Percentiles rank a stretch among this genome's conserved stretches.
Evolutionary conservation across 2,329 filamentous ascomycete genomes (phyloP).

Genomic region (Diaporthe capsici): DNA sequence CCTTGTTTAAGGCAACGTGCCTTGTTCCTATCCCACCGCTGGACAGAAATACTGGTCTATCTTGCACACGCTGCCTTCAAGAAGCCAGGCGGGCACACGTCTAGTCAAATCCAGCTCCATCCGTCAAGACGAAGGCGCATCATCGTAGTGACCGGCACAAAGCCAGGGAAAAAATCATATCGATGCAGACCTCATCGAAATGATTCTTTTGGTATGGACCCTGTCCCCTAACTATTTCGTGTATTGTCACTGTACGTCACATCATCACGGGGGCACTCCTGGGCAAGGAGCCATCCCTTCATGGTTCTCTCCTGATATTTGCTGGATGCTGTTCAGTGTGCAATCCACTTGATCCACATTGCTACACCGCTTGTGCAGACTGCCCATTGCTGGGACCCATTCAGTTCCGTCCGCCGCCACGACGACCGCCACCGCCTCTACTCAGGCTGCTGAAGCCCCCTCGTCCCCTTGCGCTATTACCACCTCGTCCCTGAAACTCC

Average conservation of each 20-base stretch:
- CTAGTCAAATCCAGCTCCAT: neutral
- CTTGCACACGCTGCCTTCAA: neutral
- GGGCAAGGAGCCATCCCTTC: neutral
- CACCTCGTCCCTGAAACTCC: conserved; percentile 31
- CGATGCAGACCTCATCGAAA: neutral
- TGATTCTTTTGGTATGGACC: too few relatives aligned
- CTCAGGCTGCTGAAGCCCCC: conserved; percentile 38
- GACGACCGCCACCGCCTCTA: conserved; percentile 32
- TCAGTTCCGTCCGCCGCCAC: conserved; percentile 17
- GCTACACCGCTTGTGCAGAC: neutral
- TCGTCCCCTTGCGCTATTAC: conserved; percentile 26
- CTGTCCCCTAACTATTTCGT: too few relatives aligned
- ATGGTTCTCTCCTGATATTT: neutral
- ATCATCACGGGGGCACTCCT: neutral
- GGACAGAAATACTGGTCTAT: neutral
- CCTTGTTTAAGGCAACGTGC: neutral
- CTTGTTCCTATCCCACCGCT: neutral
- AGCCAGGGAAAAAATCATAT: neutral
- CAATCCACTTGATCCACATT: neutral
- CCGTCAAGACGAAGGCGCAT: too few relatives aligned
- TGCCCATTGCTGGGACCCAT: neutral
- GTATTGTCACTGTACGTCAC: neutral
- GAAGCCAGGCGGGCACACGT: neutral
- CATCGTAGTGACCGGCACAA: neutral
- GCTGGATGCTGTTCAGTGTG: neutral